Percentiles rank a stretch among this genome's conserved stretches.
Evolutionary conservation across 2,329 filamentous ascomycete genomes (phyloP).

Genomic region (Arthrobotrys conoides): DNA sequence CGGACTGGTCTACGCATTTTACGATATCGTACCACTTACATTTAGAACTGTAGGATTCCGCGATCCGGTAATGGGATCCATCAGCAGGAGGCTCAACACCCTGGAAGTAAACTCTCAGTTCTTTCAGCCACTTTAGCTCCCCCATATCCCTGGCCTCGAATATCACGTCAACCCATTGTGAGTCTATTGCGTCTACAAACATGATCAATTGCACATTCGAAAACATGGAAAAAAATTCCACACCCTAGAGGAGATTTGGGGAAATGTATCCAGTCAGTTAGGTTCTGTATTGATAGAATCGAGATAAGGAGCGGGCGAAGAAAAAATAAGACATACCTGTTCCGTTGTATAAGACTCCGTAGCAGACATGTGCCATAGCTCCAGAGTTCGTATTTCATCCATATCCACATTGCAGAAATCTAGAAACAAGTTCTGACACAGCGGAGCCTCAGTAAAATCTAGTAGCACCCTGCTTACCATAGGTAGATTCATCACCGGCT

Average conservation of each 20-base stretch:
- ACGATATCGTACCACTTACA: background rate
- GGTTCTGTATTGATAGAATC: background rate
- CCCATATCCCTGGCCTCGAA: background rate
- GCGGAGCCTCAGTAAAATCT: background rate
- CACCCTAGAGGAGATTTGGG: background rate
- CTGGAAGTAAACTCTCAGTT: background rate
- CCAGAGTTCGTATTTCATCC: background rate
- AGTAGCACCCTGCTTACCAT: background rate
- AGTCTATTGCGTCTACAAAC: background rate
- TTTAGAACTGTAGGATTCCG: background rate
- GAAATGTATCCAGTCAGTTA: background rate
- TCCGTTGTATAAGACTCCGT: background rate
- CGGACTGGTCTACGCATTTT: background rate
- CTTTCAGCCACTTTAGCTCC: background rate
- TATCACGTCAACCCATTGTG: slow-evolving; percentile 6
- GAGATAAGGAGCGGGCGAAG: no score
- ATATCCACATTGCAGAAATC: background rate
- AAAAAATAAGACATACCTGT: background rate
- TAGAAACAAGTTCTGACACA: background rate
- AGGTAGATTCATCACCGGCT: background rate
- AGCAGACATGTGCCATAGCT: background rate
- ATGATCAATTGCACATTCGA: background rate
- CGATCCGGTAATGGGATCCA: background rate
- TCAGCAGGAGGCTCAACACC: background rate
- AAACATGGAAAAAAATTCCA: background rate